phyloP scores from a whole-genome alignment of 495 filamentous ascomycete species.

The Penicillium robsamsonii region DNA sequence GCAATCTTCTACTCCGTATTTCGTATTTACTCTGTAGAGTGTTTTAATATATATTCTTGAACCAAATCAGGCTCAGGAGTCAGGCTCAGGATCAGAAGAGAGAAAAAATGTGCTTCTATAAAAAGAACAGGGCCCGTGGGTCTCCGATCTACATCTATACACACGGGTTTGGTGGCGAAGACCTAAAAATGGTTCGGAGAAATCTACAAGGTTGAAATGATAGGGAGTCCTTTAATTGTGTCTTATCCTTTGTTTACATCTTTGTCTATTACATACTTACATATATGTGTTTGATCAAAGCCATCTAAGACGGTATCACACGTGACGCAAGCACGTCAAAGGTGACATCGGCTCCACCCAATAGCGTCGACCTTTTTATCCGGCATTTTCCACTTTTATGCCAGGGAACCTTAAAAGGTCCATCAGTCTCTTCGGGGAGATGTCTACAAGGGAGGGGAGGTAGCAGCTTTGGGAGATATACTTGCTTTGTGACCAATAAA shows the following conservation, averaged over 20 bases:
- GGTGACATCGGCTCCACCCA: not conserved
- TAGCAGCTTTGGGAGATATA: too few species aligned
- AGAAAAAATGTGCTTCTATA: not conserved
- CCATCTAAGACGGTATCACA: not conserved
- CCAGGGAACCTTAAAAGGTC: not conserved
- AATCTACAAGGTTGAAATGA: not conserved
- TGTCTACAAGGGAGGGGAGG: not conserved
- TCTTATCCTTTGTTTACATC: not conserved
- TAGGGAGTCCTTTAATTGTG: too few species aligned
- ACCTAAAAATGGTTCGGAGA: not conserved
- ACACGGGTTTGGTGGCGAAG: constrained; percentile 5
- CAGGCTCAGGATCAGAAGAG: not conserved
- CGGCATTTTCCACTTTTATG: not conserved
- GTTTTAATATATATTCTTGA: not conserved
- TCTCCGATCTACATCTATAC: constrained; percentile 9
- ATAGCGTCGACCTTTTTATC: not conserved
- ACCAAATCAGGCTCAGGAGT: not conserved
- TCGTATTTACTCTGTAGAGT: not conserved
- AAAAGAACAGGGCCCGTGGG: constrained; percentile 10
- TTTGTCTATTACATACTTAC: not conserved
- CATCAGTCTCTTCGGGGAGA: not conserved
- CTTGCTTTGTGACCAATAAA: too few species aligned
- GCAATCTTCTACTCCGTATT: not conserved
- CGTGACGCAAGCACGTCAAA: not conserved
- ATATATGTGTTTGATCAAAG: not conserved